A percentile compares a stretch with the other conserved stretches of the same genome.
Conservation (phyloP, 148 eudicot species). For the Tetragonia tetragonoides region DNA sequence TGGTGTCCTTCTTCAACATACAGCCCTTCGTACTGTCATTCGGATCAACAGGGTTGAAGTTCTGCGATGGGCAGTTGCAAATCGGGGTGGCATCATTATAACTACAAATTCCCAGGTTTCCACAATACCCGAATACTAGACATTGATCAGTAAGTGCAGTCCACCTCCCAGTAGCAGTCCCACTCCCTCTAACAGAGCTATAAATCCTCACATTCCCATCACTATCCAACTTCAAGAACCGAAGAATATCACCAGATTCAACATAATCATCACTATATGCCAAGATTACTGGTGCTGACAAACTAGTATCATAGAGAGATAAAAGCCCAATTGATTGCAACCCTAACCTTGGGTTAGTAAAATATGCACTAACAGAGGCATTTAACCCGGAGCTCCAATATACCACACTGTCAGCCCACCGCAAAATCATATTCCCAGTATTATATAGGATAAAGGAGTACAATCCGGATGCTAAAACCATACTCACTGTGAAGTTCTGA, state of each 20-base stretch:
- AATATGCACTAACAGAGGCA: conserved; percentile 32
- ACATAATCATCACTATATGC: conserved; percentile 75
- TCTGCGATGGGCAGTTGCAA: conserved; percentile 79
- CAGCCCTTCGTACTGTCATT: conserved; percentile 63
- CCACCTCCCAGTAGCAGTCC: conserved; percentile 44
- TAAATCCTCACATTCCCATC: conserved; percentile 92
- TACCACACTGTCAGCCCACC: conserved; percentile 53
- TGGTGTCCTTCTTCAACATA: conserved; percentile 58
- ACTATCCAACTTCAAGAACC: conserved; percentile 57
- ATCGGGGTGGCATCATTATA: conserved; percentile 65
- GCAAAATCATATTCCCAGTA: conserved; percentile 56
- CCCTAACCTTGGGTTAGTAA: conserved; percentile 50
- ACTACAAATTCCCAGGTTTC: conserved; percentile 80
- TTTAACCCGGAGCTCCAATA: conserved; percentile 63
- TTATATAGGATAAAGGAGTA: conserved; percentile 51
- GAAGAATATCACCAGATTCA: conserved; percentile 38
- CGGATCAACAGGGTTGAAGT: conserved; percentile 58
- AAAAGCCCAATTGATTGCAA: conserved; percentile 51
- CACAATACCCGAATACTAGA: conserved; percentile 79
- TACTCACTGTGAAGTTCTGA: conserved; percentile 42
- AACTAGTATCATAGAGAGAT: conserved; percentile 39
- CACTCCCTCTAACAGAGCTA: conserved; percentile 44
- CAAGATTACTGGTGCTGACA: conserved; percentile 24
- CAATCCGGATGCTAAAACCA: conserved; percentile 42
- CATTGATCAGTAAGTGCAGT: conserved; percentile 79